phyloP scores from a whole-genome alignment of 805 yeast genomes.

The Starmerella apicola region DNA sequence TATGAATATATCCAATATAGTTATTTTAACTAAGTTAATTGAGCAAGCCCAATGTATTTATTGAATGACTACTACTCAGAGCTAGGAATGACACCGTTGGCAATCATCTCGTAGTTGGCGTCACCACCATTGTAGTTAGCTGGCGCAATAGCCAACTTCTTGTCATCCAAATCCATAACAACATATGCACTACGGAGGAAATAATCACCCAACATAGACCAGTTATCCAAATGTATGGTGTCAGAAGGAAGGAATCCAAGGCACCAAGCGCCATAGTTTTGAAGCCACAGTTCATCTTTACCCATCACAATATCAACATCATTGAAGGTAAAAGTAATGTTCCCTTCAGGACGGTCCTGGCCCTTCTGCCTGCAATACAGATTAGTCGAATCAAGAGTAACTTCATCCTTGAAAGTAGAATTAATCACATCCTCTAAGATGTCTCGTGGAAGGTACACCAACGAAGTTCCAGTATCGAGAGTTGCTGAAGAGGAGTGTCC shows the following conservation, averaged over 20 bases:
- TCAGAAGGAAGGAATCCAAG: background rate
- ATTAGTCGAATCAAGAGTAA: background rate
- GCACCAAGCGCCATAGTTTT: background rate
- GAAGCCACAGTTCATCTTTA: background rate
- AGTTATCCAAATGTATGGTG: slow-evolving; percentile 14
- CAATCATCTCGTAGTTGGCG: slow-evolving; percentile 17
- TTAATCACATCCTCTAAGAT: background rate
- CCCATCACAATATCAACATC: background rate
- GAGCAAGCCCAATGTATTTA: too few species aligned
- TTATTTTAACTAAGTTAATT: too few species aligned
- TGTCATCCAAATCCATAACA: slow-evolving; percentile 50
- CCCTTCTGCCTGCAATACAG: background rate
- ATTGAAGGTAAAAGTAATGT: background rate
- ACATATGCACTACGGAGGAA: slow-evolving; percentile 51
- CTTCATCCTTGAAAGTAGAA: background rate
- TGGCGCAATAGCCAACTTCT: slow-evolving; percentile 43
- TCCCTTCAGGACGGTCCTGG: background rate
- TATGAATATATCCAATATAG: too few species aligned
- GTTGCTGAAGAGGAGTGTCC: background rate
- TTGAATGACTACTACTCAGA: too few species aligned
- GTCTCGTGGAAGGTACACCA: background rate
- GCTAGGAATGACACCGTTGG: slow-evolving; percentile 21
- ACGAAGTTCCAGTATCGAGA: background rate
- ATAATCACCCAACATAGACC: slow-evolving; percentile 50
- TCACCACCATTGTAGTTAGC: slow-evolving; percentile 23